phyloP scores from a whole-genome alignment of 495 filamentous ascomycete genomes.

The Massariosphaeria phaeospora region DNA sequence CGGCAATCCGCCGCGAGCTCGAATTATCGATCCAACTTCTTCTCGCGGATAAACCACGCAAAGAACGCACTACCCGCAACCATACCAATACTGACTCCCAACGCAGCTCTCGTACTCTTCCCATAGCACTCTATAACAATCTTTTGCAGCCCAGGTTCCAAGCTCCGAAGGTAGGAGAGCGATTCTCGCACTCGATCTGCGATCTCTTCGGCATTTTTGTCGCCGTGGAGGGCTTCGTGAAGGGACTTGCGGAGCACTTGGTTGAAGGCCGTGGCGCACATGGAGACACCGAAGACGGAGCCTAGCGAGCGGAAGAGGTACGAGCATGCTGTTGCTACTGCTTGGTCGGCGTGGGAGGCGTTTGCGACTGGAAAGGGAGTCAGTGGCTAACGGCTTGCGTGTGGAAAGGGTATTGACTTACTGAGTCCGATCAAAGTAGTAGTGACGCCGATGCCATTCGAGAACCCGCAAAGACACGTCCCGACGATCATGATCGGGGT shows the following conservation, averaged over 20 bases:
- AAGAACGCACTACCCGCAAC: constrained; percentile 34
- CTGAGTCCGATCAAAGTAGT: constrained; percentile 61
- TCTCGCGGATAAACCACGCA: constrained; percentile 38
- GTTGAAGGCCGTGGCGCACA: constrained; percentile 69
- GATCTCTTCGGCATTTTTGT: constrained; percentile 61
- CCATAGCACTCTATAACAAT: constrained; percentile 69
- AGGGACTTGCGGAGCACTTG: constrained; percentile 60
- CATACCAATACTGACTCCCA: constrained; percentile 35
- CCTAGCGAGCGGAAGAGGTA: constrained; percentile 84
- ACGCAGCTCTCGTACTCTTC: constrained; percentile 38
- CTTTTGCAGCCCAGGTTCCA: constrained; percentile 57
- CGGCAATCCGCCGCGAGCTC: too few relatives aligned
- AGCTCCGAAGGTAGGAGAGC: constrained; percentile 61
- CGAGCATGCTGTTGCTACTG: constrained; percentile 75
- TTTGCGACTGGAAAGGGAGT: constrained; percentile 52
- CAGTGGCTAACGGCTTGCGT: not conserved
- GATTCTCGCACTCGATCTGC: constrained; percentile 68
- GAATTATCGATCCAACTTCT: constrained; percentile 24
- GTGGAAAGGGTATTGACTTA: constrained; percentile 37
- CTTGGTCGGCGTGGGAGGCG: constrained; percentile 61
- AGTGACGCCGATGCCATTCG: constrained; percentile 65
- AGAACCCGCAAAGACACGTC: constrained; percentile 52
- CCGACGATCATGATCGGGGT: constrained; percentile 53
- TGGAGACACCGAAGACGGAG: constrained; percentile 66
- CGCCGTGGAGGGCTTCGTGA: constrained; percentile 48